A percentile compares a stretch with the other conserved stretches of the same genome.
Conservation (phyloP, 208 protist genomes). For the Leishmania guyanensis region DNA sequence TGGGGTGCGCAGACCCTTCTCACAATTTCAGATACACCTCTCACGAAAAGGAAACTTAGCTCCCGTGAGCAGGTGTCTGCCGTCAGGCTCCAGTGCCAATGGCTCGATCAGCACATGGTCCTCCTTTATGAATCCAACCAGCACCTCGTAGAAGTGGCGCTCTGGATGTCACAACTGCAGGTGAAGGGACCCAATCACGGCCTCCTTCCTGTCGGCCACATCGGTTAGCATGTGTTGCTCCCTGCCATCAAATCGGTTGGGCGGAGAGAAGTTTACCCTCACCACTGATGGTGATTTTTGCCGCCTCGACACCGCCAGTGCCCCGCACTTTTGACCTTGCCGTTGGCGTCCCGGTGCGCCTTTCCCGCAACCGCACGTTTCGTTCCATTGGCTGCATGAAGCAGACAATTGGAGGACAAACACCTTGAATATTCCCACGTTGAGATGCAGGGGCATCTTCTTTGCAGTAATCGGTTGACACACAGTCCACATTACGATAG, state of each 20-base stretch:
- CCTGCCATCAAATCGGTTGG: not conserved
- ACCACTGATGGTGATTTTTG: not conserved
- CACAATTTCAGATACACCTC: not conserved
- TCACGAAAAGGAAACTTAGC: not conserved
- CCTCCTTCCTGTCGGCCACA: constrained; percentile 25
- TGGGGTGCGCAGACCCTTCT: too few relatives aligned
- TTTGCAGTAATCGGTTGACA: constrained; percentile 13
- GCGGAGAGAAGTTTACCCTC: not conserved
- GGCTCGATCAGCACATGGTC: constrained; percentile 15
- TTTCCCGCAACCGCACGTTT: constrained; percentile 12
- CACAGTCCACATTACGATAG: not conserved
- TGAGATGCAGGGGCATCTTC: constrained; percentile 22
- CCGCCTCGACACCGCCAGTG: not conserved
- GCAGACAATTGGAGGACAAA: constrained; percentile 26
- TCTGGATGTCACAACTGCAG: constrained; percentile 3
- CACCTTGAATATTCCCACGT: constrained; percentile 38
- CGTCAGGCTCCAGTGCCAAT: constrained; percentile 1
- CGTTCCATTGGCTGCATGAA: constrained; percentile 32
- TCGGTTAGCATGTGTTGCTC: not conserved
- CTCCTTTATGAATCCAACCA: not conserved
- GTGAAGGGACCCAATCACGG: constrained; percentile 1
- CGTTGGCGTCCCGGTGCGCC: too few relatives aligned
- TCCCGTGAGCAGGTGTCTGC: not conserved
- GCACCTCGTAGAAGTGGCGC: constrained; percentile 6
- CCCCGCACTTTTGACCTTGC: not conserved